phyloP scores from a whole-genome alignment of 2,329 filamentous ascomycete species.

The Pseudocercospora crystallina region DNA sequence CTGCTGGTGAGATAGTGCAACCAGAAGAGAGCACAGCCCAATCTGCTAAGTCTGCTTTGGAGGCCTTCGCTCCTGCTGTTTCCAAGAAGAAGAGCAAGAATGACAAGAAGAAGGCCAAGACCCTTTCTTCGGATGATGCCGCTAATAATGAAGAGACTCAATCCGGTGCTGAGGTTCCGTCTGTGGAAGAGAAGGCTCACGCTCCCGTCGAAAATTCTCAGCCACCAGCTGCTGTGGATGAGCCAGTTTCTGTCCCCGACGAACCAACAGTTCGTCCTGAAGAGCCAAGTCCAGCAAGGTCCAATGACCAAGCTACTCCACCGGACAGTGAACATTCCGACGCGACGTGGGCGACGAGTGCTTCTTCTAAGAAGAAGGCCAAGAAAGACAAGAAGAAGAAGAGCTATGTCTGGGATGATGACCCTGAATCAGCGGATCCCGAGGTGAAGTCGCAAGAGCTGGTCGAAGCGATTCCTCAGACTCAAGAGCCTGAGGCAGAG shows the following conservation, averaged over 20 bases:
- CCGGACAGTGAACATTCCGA: slow-evolving; percentile 5
- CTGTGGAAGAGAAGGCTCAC: not conserved
- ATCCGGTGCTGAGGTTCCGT: not conserved
- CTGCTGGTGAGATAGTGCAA: not conserved
- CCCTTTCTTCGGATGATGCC: slow-evolving; percentile 6
- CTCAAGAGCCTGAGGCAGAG: not conserved
- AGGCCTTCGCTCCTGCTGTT: slow-evolving; percentile 13
- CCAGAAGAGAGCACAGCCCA: slow-evolving; percentile 2
- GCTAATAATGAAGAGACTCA: not conserved
- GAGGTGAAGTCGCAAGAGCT: too few relatives aligned
- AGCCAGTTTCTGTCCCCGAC: not conserved
- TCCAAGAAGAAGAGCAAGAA: slow-evolving; percentile 31
- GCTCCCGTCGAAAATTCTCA: too few relatives aligned
- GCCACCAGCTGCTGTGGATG: not conserved
- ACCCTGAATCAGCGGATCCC: not conserved
- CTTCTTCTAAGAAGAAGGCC: slow-evolving; percentile 21
- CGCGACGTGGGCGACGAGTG: too few relatives aligned
- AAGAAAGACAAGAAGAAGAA: slow-evolving; percentile 33
- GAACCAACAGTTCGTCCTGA: not conserved
- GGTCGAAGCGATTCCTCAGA: not conserved
- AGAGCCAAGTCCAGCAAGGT: slow-evolving; percentile 10
- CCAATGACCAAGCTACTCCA: slow-evolving; percentile 14
- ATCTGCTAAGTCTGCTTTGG: not conserved
- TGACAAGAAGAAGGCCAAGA: slow-evolving; percentile 18
- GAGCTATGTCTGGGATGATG: slow-evolving; percentile 19